Evolutionary conservation across 306 rosid genomes (phyloP).

Genomic region (Mimosa pudica): DNA sequence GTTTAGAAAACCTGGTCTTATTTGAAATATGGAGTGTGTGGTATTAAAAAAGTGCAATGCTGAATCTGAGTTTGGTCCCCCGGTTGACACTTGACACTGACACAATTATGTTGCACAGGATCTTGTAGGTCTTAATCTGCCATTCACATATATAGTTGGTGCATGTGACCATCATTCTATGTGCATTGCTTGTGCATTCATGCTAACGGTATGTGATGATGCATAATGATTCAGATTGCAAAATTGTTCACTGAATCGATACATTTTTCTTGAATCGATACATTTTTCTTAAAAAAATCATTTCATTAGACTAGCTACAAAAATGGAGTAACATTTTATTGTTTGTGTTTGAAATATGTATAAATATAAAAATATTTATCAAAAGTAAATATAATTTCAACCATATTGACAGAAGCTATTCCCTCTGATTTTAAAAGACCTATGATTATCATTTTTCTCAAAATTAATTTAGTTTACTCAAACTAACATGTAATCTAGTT

Average conservation of each 20-base stretch:
- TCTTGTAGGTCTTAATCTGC: neutral
- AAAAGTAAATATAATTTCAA: neutral
- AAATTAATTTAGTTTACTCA: no score
- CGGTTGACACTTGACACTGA: no score
- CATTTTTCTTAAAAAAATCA: neutral
- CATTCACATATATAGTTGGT: neutral
- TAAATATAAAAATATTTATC: no score
- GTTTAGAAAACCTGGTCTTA: conserved; percentile 19
- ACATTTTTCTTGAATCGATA: no score
- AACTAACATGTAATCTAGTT: no score
- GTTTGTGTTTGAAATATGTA: neutral
- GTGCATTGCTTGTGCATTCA: neutral
- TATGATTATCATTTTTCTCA: no score
- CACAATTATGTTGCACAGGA: conserved; percentile 5
- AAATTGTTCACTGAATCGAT: neutral
- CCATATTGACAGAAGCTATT: neutral
- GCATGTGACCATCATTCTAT: neutral
- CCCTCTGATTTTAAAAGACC: no score
- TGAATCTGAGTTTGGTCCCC: neutral
- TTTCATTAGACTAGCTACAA: neutral
- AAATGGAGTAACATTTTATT: neutral
- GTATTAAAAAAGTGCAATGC: neutral
- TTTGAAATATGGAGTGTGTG: neutral
- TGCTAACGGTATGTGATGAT: neutral
- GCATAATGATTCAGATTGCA: neutral